A percentile compares a stretch with the other conserved stretches of the same genome.
phyloP scores from a whole-genome alignment of 1,284 basidiomycete species.

The Somion occarium region DNA sequence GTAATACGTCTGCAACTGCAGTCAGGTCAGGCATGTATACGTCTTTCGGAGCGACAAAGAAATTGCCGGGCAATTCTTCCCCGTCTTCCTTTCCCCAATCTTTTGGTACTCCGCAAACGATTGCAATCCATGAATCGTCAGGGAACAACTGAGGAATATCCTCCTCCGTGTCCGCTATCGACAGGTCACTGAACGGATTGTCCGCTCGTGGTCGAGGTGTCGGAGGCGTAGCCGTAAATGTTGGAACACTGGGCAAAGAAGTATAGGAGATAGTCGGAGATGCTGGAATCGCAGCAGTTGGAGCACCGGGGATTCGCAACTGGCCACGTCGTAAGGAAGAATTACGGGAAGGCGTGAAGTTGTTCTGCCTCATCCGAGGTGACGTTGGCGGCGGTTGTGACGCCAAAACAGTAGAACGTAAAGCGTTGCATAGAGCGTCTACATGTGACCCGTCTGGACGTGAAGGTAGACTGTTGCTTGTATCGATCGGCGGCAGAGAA shows the following conservation, averaged over 20 bases:
- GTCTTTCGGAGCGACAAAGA: constrained; percentile 69
- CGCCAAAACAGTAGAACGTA: constrained; percentile 14
- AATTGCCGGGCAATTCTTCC: constrained; percentile 55
- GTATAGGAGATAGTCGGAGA: constrained; percentile 14
- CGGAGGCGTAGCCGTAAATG: constrained; percentile 22
- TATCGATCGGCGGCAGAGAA: background rate
- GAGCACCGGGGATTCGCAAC: constrained; percentile 38
- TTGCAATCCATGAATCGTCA: constrained; percentile 67
- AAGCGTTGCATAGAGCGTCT: constrained; percentile 18
- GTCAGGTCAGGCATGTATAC: constrained; percentile 80
- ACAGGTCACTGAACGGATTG: background rate
- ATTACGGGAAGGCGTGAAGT: background rate
- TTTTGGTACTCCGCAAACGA: constrained; percentile 70
- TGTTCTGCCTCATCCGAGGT: background rate
- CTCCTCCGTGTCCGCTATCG: constrained; percentile 17
- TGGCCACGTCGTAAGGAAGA: constrained; percentile 21
- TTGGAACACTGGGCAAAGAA: constrained; percentile 11
- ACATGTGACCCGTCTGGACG: constrained; percentile 10
- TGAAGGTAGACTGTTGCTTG: background rate
- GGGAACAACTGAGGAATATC: constrained; percentile 46
- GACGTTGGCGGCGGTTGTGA: background rate
- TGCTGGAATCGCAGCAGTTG: constrained; percentile 31
- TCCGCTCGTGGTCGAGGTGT: constrained; percentile 18
- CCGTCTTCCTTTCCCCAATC: constrained; percentile 45
- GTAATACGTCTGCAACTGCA: constrained; percentile 66